Evolutionary conservation across 2,329 filamentous ascomycete genomes (phyloP).

Genomic region (Alternaria triticimaculans): DNA sequence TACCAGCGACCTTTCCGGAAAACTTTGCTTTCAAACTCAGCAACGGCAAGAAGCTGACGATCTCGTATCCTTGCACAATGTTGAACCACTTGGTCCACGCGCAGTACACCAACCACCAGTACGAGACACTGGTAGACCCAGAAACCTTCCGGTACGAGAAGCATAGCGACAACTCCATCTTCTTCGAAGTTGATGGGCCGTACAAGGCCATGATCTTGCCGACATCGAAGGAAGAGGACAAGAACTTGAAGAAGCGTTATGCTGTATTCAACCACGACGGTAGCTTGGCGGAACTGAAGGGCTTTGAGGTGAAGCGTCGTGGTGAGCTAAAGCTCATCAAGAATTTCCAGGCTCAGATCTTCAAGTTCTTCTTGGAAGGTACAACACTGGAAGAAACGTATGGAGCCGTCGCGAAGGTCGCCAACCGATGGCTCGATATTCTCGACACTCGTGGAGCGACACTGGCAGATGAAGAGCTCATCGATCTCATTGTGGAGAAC

Average conservation of each 20-base stretch:
- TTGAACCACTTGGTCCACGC: slow-evolving; percentile 96
- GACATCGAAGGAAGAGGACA: slow-evolving; percentile 98
- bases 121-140: slow-evolving; percentile 84
- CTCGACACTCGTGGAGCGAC: slow-evolving; percentile 86
- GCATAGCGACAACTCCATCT: slow-evolving; percentile 98
- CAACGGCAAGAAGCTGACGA: slow-evolving; percentile 93
- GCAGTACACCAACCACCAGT: slow-evolving; percentile 96
- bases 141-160: slow-evolving; percentile 90
- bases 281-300: slow-evolving; percentile 91
- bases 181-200: slow-evolving; percentile 98
- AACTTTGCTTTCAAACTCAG: slow-evolving; percentile 95
- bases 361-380: slow-evolving; percentile 98
- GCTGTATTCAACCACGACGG: slow-evolving; percentile 99
- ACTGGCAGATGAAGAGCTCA: slow-evolving; percentile 93
- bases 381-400: slow-evolving; percentile 89
- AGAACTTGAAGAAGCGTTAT: slow-evolving; percentile 99
- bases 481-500: slow-evolving; percentile 99
- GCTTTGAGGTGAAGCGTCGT: slow-evolving; percentile 96
- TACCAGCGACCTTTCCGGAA: slow-evolving; percentile 94
- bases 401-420: slow-evolving; percentile 87
- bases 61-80: slow-evolving; percentile 99
- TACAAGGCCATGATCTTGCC: slow-evolving; percentile 98
- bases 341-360: slow-evolving; percentile 98
- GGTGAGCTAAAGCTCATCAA: slow-evolving; percentile 99
- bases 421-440: slow-evolving; percentile 96